A percentile compares a stretch with the other conserved stretches of the same genome.
Conservation (phyloP, 768 basidiomycete species). For the Lactifluus pinguis region DNA sequence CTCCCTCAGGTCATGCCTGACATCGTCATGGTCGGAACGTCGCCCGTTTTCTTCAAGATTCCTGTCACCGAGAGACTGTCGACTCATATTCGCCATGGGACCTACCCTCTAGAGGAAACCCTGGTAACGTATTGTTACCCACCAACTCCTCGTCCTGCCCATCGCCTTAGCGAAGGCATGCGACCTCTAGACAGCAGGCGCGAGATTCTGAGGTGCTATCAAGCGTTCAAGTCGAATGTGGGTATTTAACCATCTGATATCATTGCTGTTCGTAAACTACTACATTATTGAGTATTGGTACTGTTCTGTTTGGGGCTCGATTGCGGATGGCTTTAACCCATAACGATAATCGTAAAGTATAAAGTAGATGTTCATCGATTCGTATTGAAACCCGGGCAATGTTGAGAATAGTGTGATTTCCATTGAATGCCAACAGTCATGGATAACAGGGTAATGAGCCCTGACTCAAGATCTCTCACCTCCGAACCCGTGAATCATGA, state of each 20-base stretch:
- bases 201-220: conserved; percentile 13
- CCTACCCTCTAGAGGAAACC: neutral
- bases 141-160: conserved; percentile 8
- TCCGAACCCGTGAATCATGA: too few species aligned
- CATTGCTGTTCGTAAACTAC: too few species aligned
- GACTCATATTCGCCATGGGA: neutral
- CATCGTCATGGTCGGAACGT: neutral
- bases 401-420: too few species aligned
- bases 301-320: too few species aligned
- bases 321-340: too few species aligned
- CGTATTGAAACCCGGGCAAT: too few species aligned
- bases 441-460: too few species aligned
- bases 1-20: neutral
- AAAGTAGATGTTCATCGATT: too few species aligned
- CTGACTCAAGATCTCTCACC: too few species aligned
- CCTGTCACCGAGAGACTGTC: neutral
- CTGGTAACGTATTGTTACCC: conserved; percentile 3
- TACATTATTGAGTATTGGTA: too few species aligned
- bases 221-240: conserved; percentile 17
- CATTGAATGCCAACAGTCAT: too few species aligned
- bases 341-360: too few species aligned
- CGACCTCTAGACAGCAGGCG: conserved; percentile 16
- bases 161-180: conserved; percentile 18
- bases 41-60: neutral
- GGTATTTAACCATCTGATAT: neutral